Evolutionary conservation across 495 filamentous ascomycete genomes (phyloP).

Genomic region (Diplogelasinospora grovesii): DNA sequence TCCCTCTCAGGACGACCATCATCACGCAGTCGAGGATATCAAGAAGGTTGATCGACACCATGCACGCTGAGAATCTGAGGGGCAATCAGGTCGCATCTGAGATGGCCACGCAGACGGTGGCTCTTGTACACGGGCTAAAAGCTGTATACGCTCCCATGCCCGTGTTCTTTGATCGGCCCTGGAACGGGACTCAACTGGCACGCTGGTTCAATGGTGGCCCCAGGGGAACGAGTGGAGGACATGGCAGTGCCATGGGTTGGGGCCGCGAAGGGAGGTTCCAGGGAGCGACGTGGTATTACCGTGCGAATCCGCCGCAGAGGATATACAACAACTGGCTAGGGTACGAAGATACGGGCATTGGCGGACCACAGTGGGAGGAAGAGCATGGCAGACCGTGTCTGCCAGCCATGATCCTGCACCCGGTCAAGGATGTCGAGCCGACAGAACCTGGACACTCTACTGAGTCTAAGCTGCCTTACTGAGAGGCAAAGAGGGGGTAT

Average conservation of each 20-base stretch:
- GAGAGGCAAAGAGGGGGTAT: no score
- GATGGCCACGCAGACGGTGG: conserved; percentile 60
- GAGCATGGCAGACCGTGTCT: conserved; percentile 46
- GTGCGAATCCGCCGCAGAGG: conserved; percentile 43
- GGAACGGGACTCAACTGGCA: conserved; percentile 48
- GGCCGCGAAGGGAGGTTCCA: conserved; percentile 48
- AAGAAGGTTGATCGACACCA: conserved; percentile 54
- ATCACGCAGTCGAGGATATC: conserved; percentile 61
- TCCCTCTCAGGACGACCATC: conserved; percentile 59
- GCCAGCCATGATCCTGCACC: conserved; percentile 50
- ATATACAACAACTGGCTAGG: conserved; percentile 61
- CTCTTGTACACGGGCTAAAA: conserved; percentile 67
- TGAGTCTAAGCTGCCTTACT: conserved; percentile 22
- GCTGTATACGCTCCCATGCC: conserved; percentile 62
- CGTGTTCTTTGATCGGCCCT: conserved; percentile 58
- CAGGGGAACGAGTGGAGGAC: conserved; percentile 39
- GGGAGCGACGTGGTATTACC: conserved; percentile 55
- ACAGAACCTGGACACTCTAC: conserved; percentile 33
- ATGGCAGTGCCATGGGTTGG: conserved; percentile 44
- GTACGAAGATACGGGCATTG: conserved; percentile 44
- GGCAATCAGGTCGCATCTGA: conserved; percentile 62
- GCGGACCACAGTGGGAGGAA: conserved; percentile 48
- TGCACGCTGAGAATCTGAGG: conserved; percentile 54
- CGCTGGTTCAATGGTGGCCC: conserved; percentile 56
- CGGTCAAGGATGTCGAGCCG: conserved; percentile 44